Conservation (phyloP, 148 eudicot genomes). For the Persicaria tinctoria region DNA sequence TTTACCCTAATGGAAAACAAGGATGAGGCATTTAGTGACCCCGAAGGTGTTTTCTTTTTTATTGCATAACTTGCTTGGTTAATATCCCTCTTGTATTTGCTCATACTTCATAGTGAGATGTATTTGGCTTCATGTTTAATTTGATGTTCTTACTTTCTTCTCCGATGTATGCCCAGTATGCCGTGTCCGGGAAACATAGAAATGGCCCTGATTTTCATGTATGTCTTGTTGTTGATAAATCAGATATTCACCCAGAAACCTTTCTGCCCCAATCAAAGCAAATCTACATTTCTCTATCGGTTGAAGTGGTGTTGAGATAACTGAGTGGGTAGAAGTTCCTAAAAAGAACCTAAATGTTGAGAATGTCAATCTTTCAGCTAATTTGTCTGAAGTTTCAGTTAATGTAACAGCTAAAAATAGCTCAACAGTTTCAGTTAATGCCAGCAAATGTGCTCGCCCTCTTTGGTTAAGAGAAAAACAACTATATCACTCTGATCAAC, state of each 20-base stretch:
- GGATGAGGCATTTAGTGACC: too few relatives aligned
- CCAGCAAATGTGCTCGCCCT: too few relatives aligned
- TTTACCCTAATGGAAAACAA: too few relatives aligned
- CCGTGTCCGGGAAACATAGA: not conserved
- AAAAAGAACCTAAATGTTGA: constrained; percentile 64
- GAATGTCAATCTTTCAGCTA: constrained; percentile 40
- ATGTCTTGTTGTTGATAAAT: constrained; percentile 6
- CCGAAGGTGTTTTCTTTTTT: too few relatives aligned
- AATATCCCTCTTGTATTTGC: too few relatives aligned
- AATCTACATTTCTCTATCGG: constrained; percentile 84
- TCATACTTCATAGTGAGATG: too few relatives aligned
- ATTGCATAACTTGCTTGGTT: too few relatives aligned
- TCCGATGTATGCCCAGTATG: too few relatives aligned
- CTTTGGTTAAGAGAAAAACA: not conserved
- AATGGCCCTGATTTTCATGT: not conserved
- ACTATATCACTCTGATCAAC: not conserved
- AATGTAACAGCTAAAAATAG: constrained; percentile 47
- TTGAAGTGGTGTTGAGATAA: constrained; percentile 83
- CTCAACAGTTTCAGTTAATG: constrained; percentile 41
- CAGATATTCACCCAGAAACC: constrained; percentile 81
- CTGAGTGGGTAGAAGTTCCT: constrained; percentile 98
- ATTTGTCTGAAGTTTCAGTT: constrained; percentile 31
- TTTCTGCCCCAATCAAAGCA: constrained; percentile 97
- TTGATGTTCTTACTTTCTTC: too few relatives aligned
- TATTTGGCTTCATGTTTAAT: too few relatives aligned